phyloP scores from a whole-genome alignment of 2,329 filamentous ascomycete species.

The Colletotrichum truncatum region DNA sequence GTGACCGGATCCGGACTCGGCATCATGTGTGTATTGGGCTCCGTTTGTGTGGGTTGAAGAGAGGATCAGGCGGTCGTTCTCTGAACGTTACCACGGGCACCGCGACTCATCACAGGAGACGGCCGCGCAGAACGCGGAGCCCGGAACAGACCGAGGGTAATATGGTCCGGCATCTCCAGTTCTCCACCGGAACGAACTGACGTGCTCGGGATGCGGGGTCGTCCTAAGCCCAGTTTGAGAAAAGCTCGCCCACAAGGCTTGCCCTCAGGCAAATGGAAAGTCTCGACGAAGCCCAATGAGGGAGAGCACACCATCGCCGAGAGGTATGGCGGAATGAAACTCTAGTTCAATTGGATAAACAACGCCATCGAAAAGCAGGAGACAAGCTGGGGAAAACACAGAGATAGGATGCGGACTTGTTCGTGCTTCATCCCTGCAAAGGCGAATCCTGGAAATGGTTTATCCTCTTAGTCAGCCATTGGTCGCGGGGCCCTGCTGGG shows the following conservation, averaged over 20 bases:
- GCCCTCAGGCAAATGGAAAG: background rate
- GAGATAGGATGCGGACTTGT: background rate
- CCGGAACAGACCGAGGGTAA: constrained; percentile 17
- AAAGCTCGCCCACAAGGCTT: background rate
- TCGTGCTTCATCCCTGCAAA: background rate
- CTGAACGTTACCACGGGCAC: background rate
- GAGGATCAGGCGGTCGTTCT: background rate
- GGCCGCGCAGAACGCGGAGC: constrained; percentile 3
- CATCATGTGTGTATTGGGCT: background rate
- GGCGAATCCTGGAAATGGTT: background rate
- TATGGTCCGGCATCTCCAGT: constrained; percentile 13
- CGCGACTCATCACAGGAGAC: background rate
- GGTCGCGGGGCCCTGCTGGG: background rate
- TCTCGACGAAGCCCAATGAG: background rate
- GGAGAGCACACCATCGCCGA: constrained; percentile 16
- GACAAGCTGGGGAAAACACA: too few species aligned
- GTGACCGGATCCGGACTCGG: constrained; percentile 3
- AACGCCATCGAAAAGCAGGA: too few species aligned
- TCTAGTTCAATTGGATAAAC: background rate
- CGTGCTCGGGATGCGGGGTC: constrained; percentile 22
- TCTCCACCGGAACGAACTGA: constrained; percentile 14
- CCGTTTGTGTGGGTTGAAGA: background rate
- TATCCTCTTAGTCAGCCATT: background rate
- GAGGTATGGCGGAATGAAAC: background rate
- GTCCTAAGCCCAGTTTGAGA: background rate